phyloP scores from a whole-genome alignment of 2,329 filamentous ascomycete genomes.

The Fusarium clavum region DNA sequence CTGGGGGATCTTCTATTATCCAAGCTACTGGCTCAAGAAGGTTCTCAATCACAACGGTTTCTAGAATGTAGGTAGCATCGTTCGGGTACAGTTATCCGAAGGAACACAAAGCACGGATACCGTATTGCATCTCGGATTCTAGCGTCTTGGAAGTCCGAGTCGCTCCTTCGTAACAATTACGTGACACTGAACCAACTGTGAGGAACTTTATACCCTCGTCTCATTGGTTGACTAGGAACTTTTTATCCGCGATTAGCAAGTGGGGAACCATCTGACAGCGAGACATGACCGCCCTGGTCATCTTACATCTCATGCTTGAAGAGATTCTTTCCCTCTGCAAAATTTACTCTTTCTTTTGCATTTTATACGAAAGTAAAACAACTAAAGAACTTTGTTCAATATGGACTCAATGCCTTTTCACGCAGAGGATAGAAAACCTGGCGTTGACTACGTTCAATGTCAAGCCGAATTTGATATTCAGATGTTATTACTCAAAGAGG shows the following conservation, averaged over 20 bases:
- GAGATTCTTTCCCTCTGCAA: neutral
- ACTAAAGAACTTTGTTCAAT: fast-evolving
- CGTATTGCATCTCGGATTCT: neutral
- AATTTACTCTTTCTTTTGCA: neutral
- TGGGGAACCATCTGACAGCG: neutral
- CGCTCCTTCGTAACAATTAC: neutral
- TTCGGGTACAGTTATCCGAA: neutral
- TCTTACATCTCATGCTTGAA: neutral
- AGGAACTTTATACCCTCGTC: neutral
- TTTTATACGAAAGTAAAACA: neutral
- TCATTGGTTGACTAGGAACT: neutral
- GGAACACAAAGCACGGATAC: neutral
- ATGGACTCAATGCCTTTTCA: neutral
- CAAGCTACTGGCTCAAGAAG: neutral
- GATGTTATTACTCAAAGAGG: conserved; percentile 1
- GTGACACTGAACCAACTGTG: neutral
- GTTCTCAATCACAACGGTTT: neutral
- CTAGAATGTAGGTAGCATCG: neutral
- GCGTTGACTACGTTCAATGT: conserved; percentile 1
- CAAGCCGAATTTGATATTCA: conserved; percentile 5
- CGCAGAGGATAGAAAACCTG: neutral
- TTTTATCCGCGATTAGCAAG: neutral
- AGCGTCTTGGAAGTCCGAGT: neutral
- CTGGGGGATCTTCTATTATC: neutral
- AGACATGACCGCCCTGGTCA: neutral